Percentiles rank a stretch among this genome's conserved stretches.
These are phyloP conservation scores for Butyriboletus appendiculatus DNA, from an alignment of 1,284 basidiomycete genomes.

Conservation along the genomic window DNA sequence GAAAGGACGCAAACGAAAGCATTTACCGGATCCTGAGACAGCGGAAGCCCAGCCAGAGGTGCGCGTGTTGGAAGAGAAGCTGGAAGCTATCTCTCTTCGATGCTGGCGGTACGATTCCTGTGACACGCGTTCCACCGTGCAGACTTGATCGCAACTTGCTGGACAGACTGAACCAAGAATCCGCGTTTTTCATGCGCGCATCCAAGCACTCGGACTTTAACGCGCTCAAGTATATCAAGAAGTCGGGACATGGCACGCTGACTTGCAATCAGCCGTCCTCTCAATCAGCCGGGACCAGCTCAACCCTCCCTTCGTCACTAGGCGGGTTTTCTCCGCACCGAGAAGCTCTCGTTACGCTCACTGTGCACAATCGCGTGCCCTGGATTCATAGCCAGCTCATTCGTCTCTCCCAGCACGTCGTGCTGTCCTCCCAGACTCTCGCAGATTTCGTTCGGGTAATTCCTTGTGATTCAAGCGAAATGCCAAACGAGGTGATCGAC, in stretches of 20 bases:
- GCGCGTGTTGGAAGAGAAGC: conserved; percentile 44
- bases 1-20: conserved; percentile 47
- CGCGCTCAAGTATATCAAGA: conserved; percentile 44
- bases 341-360: conserved; percentile 58
- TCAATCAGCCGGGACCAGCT: background rate
- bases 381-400: conserved; percentile 63
- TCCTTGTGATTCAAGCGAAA: conserved; percentile 61
- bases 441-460: conserved; percentile 63
- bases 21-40: conserved; percentile 36
- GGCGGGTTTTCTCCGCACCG: conserved; percentile 13
- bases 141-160: background rate
- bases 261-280: conserved; percentile 16
- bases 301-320: background rate
- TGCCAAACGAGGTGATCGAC: conserved; percentile 43
- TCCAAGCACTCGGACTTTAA: conserved; percentile 68
- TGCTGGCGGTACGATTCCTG: conserved; percentile 55
- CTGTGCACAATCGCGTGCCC: conserved; percentile 57
- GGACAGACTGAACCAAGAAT: conserved; percentile 50
- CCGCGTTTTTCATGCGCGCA: conserved; percentile 62
- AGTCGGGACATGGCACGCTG: conserved; percentile 22
- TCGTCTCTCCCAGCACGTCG: conserved; percentile 64
- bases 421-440: conserved; percentile 71
- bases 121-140: background rate
- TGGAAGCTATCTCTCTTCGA: conserved; percentile 51
- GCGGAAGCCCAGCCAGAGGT: conserved; percentile 42